These are phyloP conservation scores for Acer saccharum DNA, from an alignment of 345 rosid genomes.

Conservation along the genomic window DNA sequence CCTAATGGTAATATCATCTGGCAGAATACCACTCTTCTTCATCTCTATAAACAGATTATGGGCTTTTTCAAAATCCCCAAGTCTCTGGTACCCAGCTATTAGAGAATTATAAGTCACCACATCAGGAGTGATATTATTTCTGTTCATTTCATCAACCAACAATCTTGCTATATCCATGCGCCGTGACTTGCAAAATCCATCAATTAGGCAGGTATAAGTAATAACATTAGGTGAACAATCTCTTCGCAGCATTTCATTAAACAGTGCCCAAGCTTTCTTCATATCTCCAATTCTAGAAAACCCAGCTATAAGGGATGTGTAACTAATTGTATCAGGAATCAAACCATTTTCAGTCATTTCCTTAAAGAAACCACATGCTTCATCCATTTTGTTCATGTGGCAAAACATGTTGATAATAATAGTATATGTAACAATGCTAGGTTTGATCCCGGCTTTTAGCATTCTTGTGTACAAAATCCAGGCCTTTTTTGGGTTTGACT, in stretches of 20 bases:
- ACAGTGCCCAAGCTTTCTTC: conserved; percentile 42
- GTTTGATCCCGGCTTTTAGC: conserved; percentile 43
- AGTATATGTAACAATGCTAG: conserved; percentile 38
- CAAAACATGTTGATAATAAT: conserved; percentile 44
- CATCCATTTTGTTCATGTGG: conserved; percentile 21
- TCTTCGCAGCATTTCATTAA: conserved; percentile 29
- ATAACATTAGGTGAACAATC: conserved; percentile 41
- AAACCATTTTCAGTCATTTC: conserved; percentile 44
- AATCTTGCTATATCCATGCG: conserved; percentile 46
- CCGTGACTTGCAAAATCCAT: conserved; percentile 43
- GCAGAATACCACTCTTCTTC: conserved; percentile 36
- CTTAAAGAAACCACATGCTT: conserved; percentile 42
- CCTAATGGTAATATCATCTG: conserved; percentile 28
- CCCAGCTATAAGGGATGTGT: conserved; percentile 48
- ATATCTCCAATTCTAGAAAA: conserved; percentile 47
- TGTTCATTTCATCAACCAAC: conserved; percentile 44
- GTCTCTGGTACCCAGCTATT: conserved; percentile 39
- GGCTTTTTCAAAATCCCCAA: conserved; percentile 33
- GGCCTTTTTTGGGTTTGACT: conserved; percentile 36
- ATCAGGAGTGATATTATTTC: conserved; percentile 34
- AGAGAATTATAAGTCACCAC: conserved; percentile 47
- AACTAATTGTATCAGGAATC: conserved; percentile 41
- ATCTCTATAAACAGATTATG: conserved; percentile 43
- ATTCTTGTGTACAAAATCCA: conserved; percentile 38
- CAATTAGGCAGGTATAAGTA: conserved; percentile 54